Base-by-base conservation (phyloP, 352 stramenopile genomes). In the Thraustochytrium striatum region DNA sequence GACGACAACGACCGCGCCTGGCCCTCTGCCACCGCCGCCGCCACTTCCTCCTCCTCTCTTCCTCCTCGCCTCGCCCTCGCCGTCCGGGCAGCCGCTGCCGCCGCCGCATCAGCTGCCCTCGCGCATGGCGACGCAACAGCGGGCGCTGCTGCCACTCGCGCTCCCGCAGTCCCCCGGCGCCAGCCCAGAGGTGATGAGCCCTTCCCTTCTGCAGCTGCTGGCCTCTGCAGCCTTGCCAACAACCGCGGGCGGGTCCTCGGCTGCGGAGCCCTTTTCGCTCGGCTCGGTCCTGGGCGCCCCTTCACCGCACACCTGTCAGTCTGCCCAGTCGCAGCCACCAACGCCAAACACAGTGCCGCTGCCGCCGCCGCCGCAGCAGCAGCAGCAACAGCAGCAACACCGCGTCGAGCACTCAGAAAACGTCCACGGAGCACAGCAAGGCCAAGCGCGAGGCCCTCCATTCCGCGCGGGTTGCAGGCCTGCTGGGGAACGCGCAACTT, bases 1-100 rank as follows among this genome's bases (percentile, higher is more conserved):
- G 79, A 80, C 57, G 25, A 57, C 32, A 70, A 80, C 19, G 13
- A 38, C 65, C 68, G 41, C 52, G 65, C 65, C 19, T 52, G 19
- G 11, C 28, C 19, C 61, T 58, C 38, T 61, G 19, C n/a, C 19
- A 73, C 25, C 41, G 44, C 19, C 65, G 65, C 41, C 35, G 8
- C 7, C 39, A 32, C 19, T 43, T 39, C 65, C n/a, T 43, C 25
- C 50, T 36, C n/a, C 44, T 5, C 41, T 25, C 30, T 55, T 57
- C 9, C 9, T 28, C 11, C 16, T 13, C 44, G n/a, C 19, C 35
- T 30, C 5, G 53, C 5, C 53, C 5, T 32, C 19, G 53, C 5
- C 25, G 53, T 16, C 53, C 5, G 19, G 25, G 25, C 5, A 5
- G 11, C 19, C 19, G 53, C 5, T 19, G 33, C 5, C 5, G 53